phyloP scores from a whole-genome alignment of 768 basidiomycete genomes.

The Suillus cothurnatus region DNA sequence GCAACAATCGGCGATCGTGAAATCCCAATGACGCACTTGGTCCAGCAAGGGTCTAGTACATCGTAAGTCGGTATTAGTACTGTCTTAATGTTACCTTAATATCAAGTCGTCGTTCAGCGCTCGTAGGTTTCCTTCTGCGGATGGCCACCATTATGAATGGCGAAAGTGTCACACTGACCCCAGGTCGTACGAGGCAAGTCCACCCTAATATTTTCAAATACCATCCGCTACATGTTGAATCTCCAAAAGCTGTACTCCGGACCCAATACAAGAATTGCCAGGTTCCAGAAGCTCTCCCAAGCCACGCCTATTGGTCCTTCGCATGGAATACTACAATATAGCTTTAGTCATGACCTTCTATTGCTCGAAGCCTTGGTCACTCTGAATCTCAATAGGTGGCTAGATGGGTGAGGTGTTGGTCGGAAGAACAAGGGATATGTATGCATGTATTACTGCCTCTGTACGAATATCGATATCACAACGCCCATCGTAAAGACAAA shows the following conservation, averaged over 20 bases:
- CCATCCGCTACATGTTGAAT: conserved; percentile 4
- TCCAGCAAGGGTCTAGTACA: conserved; percentile 50
- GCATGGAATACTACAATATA: conserved; percentile 65
- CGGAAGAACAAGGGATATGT: conserved; percentile 18
- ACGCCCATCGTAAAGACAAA: conserved; percentile 5
- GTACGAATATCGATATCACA: conserved; percentile 34
- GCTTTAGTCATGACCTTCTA: conserved; percentile 60
- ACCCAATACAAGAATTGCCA: conserved; percentile 54
- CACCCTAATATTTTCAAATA: background rate
- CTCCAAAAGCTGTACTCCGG: conserved; percentile 36
- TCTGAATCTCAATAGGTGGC: conserved; percentile 73
- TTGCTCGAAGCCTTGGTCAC: conserved; percentile 66
- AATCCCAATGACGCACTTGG: conserved; percentile 64
- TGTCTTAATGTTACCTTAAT: conserved; percentile 14
- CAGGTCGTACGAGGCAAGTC: conserved; percentile 63
- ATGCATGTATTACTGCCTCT: conserved; percentile 36
- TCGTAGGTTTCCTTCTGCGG: conserved; percentile 58
- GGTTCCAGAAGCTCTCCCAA: conserved; percentile 55
- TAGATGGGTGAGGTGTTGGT: conserved; percentile 43
- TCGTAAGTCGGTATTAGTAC: conserved; percentile 42
- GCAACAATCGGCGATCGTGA: conserved; percentile 56
- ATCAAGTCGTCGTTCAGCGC: conserved; percentile 43
- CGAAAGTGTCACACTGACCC: conserved; percentile 49
- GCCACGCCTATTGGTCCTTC: conserved; percentile 63
- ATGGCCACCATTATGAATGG: conserved; percentile 69